phyloP scores from a whole-genome alignment of 2,329 filamentous ascomycete species.

The Diaporthe vexans region DNA sequence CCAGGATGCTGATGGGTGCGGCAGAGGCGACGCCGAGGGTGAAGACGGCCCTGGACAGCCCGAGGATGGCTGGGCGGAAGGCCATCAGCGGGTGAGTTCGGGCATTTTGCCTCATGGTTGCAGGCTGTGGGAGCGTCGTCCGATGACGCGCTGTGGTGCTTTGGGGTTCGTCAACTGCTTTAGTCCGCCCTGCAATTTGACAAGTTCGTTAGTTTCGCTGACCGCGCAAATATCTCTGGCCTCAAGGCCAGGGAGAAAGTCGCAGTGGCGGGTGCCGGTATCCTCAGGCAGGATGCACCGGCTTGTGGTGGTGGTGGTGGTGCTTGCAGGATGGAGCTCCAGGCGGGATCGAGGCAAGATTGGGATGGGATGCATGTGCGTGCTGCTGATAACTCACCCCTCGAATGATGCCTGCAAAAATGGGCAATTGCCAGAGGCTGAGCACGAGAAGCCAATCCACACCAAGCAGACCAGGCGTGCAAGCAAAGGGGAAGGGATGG shows the following conservation, averaged over 20 bases:
- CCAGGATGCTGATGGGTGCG: slow-evolving; percentile 56
- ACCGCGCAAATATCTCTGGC: background rate
- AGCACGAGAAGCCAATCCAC: background rate
- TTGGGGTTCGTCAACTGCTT: background rate
- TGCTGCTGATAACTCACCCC: background rate
- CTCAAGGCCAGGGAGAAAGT: too few relatives aligned
- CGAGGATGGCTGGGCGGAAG: slow-evolving; percentile 59
- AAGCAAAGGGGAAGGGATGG: background rate
- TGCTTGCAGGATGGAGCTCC: background rate
- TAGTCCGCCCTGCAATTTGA: background rate
- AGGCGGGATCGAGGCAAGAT: background rate
- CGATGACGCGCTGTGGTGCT: background rate
- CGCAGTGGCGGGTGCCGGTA: too few relatives aligned
- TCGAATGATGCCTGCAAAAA: background rate
- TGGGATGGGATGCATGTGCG: too few relatives aligned
- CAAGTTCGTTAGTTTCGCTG: background rate
- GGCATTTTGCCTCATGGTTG: slow-evolving; percentile 36
- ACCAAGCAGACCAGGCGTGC: background rate
- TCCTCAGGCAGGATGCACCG: background rate
- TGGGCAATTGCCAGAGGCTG: slow-evolving; percentile 3
- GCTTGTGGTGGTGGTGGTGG: background rate
- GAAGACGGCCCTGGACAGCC: slow-evolving; percentile 65
- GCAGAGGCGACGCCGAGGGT: slow-evolving; percentile 64
- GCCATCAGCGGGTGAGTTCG: slow-evolving; percentile 36
- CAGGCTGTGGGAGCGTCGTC: slow-evolving; percentile 5